Base-by-base conservation (phyloP, 2,329 filamentous ascomycete species). In the Diaporthe velutina region DNA sequence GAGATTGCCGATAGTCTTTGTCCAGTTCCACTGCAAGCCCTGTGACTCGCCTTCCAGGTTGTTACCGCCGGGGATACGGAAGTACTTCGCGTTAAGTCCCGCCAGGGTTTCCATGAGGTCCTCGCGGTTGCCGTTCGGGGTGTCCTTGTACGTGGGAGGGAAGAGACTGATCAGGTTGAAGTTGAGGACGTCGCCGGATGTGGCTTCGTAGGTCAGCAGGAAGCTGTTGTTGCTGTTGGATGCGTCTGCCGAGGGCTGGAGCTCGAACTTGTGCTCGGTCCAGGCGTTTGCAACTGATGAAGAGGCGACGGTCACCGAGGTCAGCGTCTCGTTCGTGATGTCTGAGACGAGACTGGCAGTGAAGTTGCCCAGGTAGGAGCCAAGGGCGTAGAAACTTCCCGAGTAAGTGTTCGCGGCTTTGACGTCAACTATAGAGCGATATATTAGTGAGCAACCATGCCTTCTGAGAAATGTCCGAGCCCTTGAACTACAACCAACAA, bases 351-450 rank as follows among this genome's bases (percentile, higher is more conserved):
- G 80, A 7, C 84, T 87, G 0, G 85, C 86, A 3, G 85, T 88
- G 74, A 90, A 87, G 57, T 81, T 77, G 17, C 88, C 86, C 10
- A 83, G 79, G 78, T 88, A 89, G 1, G 80, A 82, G 15, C 88
- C 89, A 71, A 85, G 87, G 40, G 91, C 86, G 80, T 88, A 88
- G 80, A 90, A 89, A 10, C 86, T 90, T 15, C 86, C 88, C 3
- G 83, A 85, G 78, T 90, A 89, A 40, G 67, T 74, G 42, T 73
- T 71, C 3, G 74, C 60, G n/a, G 71, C 71, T 48, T 66, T 66
- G 54, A 75, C 66, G 45, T 75, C 71, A 30, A 75, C 74, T 75
- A n/a, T 33, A 13, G 15, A 13, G 22, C 4, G 33, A 10, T 6
- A n/a, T 17, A 42, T 75, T n/a, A 73, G 71, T 54, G 15, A 45